phyloP scores from a whole-genome alignment of 148 eudicot genomes.

The Arctostaphylos glauca region DNA sequence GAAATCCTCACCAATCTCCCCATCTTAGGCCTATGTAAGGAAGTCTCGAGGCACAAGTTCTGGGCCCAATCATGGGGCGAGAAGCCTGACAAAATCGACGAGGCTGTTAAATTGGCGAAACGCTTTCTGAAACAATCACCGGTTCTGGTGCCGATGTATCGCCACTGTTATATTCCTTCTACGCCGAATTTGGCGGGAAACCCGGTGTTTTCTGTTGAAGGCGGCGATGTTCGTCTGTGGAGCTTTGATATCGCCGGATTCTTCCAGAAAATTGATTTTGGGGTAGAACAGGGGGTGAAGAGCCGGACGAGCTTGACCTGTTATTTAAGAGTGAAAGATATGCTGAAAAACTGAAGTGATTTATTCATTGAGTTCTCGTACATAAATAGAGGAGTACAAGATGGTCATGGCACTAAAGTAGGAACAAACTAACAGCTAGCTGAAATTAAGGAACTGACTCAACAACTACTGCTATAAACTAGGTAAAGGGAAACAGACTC shows the following conservation, averaged over 20 bases:
- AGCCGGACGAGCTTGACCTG: constrained; percentile 4
- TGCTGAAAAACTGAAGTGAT: no score
- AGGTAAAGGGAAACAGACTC: no score
- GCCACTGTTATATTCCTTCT: constrained; percentile 50
- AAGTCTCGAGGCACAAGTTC: constrained; percentile 37
- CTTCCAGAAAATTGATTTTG: constrained; percentile 40
- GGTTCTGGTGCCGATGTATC: constrained; percentile 53
- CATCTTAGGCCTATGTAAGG: constrained; percentile 34
- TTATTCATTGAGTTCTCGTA: no score
- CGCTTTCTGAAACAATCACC: constrained; percentile 40
- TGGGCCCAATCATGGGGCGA: constrained; percentile 63
- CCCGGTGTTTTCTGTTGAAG: constrained; percentile 66
- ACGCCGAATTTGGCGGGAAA: constrained; percentile 62
- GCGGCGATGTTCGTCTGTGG: constrained; percentile 32
- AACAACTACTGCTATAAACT: no score
- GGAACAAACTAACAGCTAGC: no score
- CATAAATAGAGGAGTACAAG: no score
- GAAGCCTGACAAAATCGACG: constrained; percentile 33
- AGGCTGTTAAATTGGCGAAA: constrained; percentile 43
- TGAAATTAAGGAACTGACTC: no score
- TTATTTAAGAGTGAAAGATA: no score
- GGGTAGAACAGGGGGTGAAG: background rate
- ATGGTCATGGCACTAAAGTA: no score
- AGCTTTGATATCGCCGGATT: constrained; percentile 58
- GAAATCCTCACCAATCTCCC: constrained; percentile 51